Percentiles rank a stretch among this genome's conserved stretches.
Conservation (phyloP, 257 asterid genomes). For the Solanum commersonii region DNA sequence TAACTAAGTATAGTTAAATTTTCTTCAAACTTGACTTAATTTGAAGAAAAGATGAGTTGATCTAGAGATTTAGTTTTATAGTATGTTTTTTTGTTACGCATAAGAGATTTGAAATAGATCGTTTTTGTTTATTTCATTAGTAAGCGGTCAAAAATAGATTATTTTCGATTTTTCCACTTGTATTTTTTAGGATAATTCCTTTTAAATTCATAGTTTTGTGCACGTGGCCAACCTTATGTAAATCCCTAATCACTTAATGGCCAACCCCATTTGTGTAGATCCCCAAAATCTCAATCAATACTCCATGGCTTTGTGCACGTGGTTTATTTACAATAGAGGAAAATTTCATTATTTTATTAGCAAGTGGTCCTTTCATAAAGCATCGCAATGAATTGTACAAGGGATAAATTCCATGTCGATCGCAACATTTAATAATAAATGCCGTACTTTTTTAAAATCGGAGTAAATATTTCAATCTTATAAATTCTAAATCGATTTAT, state of each 20-base stretch:
- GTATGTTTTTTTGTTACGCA: neutral
- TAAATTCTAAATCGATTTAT: no score
- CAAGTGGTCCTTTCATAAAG: neutral
- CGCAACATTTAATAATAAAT: neutral
- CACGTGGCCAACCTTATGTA: neutral
- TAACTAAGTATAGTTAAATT: neutral
- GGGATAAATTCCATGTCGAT: neutral
- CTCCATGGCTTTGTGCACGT: neutral
- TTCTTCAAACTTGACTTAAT: neutral
- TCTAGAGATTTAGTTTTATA: neutral
- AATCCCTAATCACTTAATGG: neutral
- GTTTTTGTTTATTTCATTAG: neutral
- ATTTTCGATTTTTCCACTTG: neutral
- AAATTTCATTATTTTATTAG: neutral
- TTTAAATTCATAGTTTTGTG: neutral
- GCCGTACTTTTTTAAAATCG: no score
- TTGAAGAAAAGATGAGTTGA: neutral
- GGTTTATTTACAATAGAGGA: neutral
- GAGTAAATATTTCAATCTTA: no score
- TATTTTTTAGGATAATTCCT: neutral
- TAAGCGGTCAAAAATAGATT: neutral
- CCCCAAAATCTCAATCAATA: neutral
- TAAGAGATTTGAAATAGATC: neutral
- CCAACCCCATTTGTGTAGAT: neutral
- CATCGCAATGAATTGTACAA: neutral